Conservation (phyloP, 2,329 filamentous ascomycete species). For the Penicillium sp. region DNA sequence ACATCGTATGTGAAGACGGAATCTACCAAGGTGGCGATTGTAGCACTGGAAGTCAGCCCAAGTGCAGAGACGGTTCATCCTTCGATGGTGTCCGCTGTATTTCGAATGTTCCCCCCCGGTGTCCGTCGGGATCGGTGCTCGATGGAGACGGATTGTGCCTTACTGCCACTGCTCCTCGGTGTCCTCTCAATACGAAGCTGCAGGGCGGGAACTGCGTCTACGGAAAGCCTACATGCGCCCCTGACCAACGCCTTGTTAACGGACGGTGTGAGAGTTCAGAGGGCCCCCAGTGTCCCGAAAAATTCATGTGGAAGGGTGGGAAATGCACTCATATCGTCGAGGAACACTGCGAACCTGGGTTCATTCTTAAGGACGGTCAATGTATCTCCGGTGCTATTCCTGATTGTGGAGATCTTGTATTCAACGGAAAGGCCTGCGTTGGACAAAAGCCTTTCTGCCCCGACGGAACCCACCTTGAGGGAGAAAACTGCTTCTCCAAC, state of each 20-base stretch:
- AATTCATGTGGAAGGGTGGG: neutral
- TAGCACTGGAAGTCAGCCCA: too few relatives aligned
- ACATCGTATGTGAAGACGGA: too few relatives aligned
- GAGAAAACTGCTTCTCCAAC: neutral
- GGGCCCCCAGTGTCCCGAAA: neutral
- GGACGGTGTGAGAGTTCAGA: neutral
- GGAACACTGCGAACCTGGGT: neutral
- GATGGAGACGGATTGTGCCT: too few relatives aligned
- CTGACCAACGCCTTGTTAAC: neutral
- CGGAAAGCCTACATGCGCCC: too few relatives aligned
- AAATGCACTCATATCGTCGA: neutral
- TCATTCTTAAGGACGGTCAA: slow-evolving; percentile 1
- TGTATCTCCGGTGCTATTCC: neutral
- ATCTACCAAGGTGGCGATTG: too few relatives aligned
- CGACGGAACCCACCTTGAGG: neutral
- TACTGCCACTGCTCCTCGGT: too few relatives aligned
- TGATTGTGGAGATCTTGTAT: neutral
- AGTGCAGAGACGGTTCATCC: too few relatives aligned
- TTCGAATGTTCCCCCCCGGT: too few relatives aligned
- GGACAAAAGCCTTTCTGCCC: neutral
- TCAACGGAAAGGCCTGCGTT: neutral
- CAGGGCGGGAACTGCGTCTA: too few relatives aligned
- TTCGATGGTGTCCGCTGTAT: too few relatives aligned
- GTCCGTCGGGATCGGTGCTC: too few relatives aligned
- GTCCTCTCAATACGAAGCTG: too few relatives aligned